Percentiles rank a stretch among this genome's conserved stretches.
These are phyloP conservation scores for Ophiognomonia clavigignenti-juglandacearum DNA, from an alignment of 2,329 filamentous ascomycete genomes.

Conservation along the genomic window DNA sequence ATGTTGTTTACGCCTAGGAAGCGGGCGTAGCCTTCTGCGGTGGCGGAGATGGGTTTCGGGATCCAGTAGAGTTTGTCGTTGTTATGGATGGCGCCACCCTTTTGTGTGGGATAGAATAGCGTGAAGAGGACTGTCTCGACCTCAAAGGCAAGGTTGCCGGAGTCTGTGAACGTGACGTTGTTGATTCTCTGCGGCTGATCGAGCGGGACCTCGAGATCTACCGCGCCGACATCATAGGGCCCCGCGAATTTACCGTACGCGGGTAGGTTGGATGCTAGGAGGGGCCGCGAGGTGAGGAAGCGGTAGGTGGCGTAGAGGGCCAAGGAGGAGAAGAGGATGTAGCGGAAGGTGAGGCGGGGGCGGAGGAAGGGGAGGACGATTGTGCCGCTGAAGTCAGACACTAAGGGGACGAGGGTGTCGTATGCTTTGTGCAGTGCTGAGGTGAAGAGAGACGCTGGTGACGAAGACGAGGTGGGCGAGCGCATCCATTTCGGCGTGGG, in stretches of 20 bases:
- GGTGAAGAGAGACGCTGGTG: background rate
- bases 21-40: constrained; percentile 12
- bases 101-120: constrained; percentile 10
- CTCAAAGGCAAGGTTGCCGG: constrained; percentile 10
- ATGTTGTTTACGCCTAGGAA: constrained; percentile 12
- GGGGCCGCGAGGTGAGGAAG: constrained; percentile 1
- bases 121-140: constrained; percentile 16
- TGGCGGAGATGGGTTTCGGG: constrained; percentile 12
- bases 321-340: constrained; percentile 1
- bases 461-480: background rate
- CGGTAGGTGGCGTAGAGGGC: constrained; percentile 4
- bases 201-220: constrained; percentile 12
- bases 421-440: background rate
- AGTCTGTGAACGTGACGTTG: background rate
- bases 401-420: background rate
- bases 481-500: constrained; percentile 14
- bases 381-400: background rate
- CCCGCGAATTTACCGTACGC: constrained; percentile 9
- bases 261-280: constrained; percentile 1
- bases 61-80: constrained; percentile 7
- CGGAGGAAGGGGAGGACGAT: constrained; percentile 1
- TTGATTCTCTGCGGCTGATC: constrained; percentile 5
- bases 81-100: background rate
- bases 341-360: constrained; percentile 10
- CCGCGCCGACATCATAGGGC: constrained; percentile 10